Base-by-base conservation (phyloP, 179 eudicot species). In the Gypsophila paniculata region DNA sequence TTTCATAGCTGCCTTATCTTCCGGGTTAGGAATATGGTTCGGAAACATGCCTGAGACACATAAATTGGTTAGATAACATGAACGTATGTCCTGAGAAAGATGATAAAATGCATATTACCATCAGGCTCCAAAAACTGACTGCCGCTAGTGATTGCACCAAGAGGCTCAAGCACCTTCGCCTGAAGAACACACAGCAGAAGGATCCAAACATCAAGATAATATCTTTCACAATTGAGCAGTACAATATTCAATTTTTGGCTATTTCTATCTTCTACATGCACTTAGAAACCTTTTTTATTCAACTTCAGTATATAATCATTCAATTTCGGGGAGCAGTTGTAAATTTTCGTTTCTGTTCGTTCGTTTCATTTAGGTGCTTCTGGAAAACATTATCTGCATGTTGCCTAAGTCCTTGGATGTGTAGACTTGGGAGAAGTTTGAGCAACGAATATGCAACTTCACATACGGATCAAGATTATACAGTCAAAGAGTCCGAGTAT, bases 81-180 rank as follows among this genome's bases (percentile, higher is more conserved):
- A 70, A 61, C n/a, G 17, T 6, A 51, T 21, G 26, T 67, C 57
- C 42, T 53, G 46, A 67, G 34, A 19, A 62, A 62, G 68, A 32
- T 49, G 39, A 11, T 7, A 58, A 69, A 51, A 73, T 44, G 46
- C 32, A 10, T 29, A 62, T 76, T 86, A 95, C 99, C 99, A 80
- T 95, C 90, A 72, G 99, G 99, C 76, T 95, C 97, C 83, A 95
- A 81, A 80, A 95, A 95, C 72, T 91, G 99, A 85, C 99, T 95
- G 81, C 99, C 99, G 72, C 84, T 72, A 74, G 96, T 90, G 73
- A 83, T 72, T 68, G 99, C 99, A 71, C 99, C 99, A 32, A 95
- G 82, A 73, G 99, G 99, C 88, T 90, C 95, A 75, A 95, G 96
- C 83, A 95, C 99, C 75, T 88, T 95, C 67, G 79, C 95, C 99